Base-by-base conservation (phyloP, 2,329 filamentous ascomycete species). In the Pseudogymnoascus sp. region DNA sequence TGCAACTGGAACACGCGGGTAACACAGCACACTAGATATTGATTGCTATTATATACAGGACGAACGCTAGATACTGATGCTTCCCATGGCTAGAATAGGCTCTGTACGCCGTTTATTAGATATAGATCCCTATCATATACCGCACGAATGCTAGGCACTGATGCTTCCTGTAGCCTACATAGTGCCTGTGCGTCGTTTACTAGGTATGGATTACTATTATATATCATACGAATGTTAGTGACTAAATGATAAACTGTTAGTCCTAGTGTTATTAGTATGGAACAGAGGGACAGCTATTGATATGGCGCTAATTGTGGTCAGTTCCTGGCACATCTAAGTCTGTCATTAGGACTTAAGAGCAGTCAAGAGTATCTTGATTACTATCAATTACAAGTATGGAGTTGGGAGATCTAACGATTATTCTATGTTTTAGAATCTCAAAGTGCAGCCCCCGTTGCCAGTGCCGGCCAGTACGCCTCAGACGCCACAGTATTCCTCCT, bases 361-460 rank as follows among this genome's bases (percentile, higher is more conserved):
- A 52, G 14, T n/a, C 11, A 31, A 31, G 8, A 52, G n/a, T 18
- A 31, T 18, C 9, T 12, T 52, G 8, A 18, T 52, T 16, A 33
- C 45, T 52, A 33, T 55, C 4, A 33, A 33, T 33, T 49, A 33
- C 45, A 55, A 33, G 9, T 33, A 55, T 55, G 11, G 49, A 55
- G 49, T 55, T 55, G 49, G 49, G 49, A 33, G 33, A 55, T 55
- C n/a, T 55, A 33, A 33, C 28, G 16, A 35, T 55, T 33, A 55
- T 21, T 55, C 5, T 21, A 55, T 14, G n/a, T 55, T 55, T 9
- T 35, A 55, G n/a, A 5, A 21, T 16, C 18, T 21, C 5, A 35
- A 55, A 55, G 28, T 33, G 16, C 28, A 12, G 2, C 8, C n/a
- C n/a, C 1, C 11, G 12, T 11, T 14, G 14, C n/a, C 8, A 11